Conservation (phyloP, 2,329 filamentous ascomycete genomes). For the Claviceps pazoutovae region DNA sequence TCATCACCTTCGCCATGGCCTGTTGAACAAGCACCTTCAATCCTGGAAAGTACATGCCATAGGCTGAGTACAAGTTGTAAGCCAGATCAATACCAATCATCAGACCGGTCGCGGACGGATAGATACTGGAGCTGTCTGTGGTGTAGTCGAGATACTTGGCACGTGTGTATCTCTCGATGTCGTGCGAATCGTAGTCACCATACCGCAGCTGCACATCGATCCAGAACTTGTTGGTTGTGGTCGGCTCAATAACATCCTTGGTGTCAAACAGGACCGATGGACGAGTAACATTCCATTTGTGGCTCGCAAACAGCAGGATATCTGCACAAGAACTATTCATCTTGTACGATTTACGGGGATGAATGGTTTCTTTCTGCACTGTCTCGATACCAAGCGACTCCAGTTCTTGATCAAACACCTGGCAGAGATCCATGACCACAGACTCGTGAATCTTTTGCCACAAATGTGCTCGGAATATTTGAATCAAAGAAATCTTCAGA, state of each 20-base stretch:
- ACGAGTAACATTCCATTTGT: slow-evolving; percentile 96
- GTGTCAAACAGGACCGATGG: slow-evolving; percentile 91
- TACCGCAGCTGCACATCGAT: slow-evolving; percentile 92
- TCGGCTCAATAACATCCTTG: slow-evolving; percentile 86
- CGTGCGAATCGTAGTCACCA: slow-evolving; percentile 96
- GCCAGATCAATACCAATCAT: slow-evolving; percentile 98
- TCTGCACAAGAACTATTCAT: slow-evolving; percentile 99
- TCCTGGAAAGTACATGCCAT: slow-evolving; percentile 96
- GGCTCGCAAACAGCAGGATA: slow-evolving; percentile 88
- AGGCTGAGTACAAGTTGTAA: slow-evolving; percentile 96
- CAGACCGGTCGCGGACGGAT: slow-evolving; percentile 87
- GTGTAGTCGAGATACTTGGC: slow-evolving; percentile 99
- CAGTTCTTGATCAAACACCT: slow-evolving; percentile 94
- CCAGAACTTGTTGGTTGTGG: slow-evolving; percentile 99
- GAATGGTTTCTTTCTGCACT: slow-evolving; percentile 97
- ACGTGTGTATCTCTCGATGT: slow-evolving; percentile 93
- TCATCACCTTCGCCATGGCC: slow-evolving; percentile 99
- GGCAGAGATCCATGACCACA: slow-evolving; percentile 96
- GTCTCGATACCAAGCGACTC: slow-evolving; percentile 94
- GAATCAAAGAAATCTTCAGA: slow-evolving; percentile 92
- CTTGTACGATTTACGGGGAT: slow-evolving; percentile 98
- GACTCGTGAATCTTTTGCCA: slow-evolving; percentile 99
- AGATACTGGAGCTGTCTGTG: slow-evolving; percentile 96
- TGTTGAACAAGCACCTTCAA: slow-evolving; percentile 91
- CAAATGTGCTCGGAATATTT: slow-evolving; percentile 98